Conservation (phyloP, 352 stramenopile genomes). For the Pseudoperonospora humuli region DNA sequence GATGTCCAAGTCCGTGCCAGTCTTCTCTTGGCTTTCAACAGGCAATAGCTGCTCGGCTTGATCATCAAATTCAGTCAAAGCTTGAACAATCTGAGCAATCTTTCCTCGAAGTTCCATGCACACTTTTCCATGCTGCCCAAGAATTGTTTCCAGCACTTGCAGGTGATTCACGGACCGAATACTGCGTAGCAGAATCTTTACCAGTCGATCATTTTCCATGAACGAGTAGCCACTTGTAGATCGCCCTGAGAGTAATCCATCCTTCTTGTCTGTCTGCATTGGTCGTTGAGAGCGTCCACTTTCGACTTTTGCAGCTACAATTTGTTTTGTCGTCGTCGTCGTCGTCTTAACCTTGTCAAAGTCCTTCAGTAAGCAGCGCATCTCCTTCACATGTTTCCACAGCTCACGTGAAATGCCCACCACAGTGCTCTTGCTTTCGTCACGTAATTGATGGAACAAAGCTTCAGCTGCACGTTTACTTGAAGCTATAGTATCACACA, state of each 20-base stretch:
- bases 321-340: slow-evolving; percentile 11
- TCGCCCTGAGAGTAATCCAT: not conserved
- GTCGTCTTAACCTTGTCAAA: slow-evolving; percentile 41
- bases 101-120: slow-evolving; percentile 26
- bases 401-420: slow-evolving; percentile 9
- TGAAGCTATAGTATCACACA: slow-evolving; percentile 6
- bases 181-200: slow-evolving; percentile 63
- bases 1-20: not conserved
- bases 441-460: slow-evolving; percentile 9
- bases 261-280: slow-evolving; percentile 2
- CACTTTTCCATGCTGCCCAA: slow-evolving; percentile 42
- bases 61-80: slow-evolving; percentile 23
- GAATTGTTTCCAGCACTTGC: slow-evolving; percentile 33
- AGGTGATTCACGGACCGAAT: slow-evolving; percentile 51
- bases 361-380: slow-evolving; percentile 26
- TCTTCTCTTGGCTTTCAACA: not conserved
- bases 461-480: slow-evolving; percentile 8
- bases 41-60: slow-evolving; percentile 10
- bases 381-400: slow-evolving; percentile 12
- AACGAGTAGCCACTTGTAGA: slow-evolving; percentile 32
- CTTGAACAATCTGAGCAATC: slow-evolving; percentile 28
- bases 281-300: slow-evolving; percentile 1
- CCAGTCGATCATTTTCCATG: slow-evolving; percentile 68
- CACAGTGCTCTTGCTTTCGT: slow-evolving; percentile 10
- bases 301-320: not conserved